Percentiles rank a stretch among this genome's conserved stretches.
phyloP scores from a whole-genome alignment of 1,284 basidiomycete genomes.

The Ganoderma meredithae region DNA sequence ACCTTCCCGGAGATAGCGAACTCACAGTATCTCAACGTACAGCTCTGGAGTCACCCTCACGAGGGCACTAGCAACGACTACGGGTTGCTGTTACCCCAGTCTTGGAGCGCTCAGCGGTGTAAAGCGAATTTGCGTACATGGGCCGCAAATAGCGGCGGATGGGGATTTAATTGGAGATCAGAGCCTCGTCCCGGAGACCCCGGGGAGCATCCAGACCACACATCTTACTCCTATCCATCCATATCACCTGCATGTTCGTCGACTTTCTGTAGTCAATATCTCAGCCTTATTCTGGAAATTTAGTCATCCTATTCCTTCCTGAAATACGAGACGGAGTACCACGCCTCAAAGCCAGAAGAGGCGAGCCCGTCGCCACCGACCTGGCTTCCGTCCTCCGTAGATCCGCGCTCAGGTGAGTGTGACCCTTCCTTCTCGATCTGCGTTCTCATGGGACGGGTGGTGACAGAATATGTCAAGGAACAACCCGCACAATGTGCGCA shows the following conservation, averaged over 20 bases:
- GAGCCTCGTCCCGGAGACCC: background rate
- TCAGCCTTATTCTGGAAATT: conserved; percentile 3
- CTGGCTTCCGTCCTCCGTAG: background rate
- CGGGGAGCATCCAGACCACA: background rate
- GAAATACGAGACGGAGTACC: background rate
- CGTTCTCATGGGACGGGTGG: no score
- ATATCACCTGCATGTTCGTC: background rate
- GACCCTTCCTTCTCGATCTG: no score
- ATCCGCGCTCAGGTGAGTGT: no score
- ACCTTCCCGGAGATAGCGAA: no score
- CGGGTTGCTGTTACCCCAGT: conserved; percentile 22
- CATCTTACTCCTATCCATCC: background rate
- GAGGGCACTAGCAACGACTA: conserved; percentile 39
- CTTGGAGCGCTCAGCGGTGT: background rate
- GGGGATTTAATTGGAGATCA: background rate
- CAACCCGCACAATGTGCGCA: no score
- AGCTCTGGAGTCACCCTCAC: conserved; percentile 49
- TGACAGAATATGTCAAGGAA: no score
- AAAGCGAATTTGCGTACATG: background rate
- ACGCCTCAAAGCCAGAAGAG: background rate
- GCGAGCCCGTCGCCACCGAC: background rate
- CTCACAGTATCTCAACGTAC: conserved; percentile 48
- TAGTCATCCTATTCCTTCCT: background rate
- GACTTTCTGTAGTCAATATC: background rate
- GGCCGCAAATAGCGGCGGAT: no score